Percentiles rank a stretch among this genome's conserved stretches.
These are phyloP conservation scores for Backusella mclennaniae DNA, from an alignment of 192 early-diverging fungal genomes.

Conservation along the genomic window DNA sequence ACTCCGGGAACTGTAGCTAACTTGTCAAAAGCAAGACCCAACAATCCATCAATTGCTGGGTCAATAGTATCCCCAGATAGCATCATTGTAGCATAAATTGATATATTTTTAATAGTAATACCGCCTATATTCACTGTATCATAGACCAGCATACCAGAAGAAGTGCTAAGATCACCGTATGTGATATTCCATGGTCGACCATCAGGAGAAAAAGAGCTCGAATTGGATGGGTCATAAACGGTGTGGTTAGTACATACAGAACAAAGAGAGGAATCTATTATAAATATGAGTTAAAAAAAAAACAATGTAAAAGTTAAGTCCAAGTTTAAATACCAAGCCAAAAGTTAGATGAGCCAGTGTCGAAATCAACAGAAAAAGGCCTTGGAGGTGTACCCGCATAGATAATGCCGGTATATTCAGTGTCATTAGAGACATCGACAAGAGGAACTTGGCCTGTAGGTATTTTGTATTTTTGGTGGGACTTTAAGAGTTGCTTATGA, in stretches of 20 bases:
- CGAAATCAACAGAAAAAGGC: constrained; percentile 61
- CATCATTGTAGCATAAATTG: constrained; percentile 17
- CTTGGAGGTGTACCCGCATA: constrained; percentile 64
- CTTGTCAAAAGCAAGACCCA: constrained; percentile 57
- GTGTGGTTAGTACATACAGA: neutral
- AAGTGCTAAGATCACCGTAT: constrained; percentile 44
- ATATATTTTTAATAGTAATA: constrained; percentile 22
- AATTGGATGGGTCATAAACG: constrained; percentile 44
- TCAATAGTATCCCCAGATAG: neutral
- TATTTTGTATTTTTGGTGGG: neutral
- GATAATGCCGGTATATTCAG: constrained; percentile 61
- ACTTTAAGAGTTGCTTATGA: neutral
- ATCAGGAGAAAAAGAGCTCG: constrained; percentile 49
- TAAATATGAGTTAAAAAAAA: neutral
- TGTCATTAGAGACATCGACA: constrained; percentile 31
- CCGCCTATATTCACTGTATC: constrained; percentile 33
- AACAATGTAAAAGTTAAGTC: neutral
- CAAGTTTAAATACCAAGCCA: constrained; percentile 44
- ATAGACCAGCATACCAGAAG: constrained; percentile 16
- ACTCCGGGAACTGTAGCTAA: constrained; percentile 34
- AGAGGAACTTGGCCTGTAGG: neutral
- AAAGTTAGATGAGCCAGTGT: constrained; percentile 69
- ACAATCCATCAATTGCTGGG: constrained; percentile 51
- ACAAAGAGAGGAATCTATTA: constrained; percentile 33
- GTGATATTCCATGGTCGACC: constrained; percentile 47